Evolutionary conservation across 306 rosid species (phyloP).

Genomic region (Crotalaria pallida): DNA sequence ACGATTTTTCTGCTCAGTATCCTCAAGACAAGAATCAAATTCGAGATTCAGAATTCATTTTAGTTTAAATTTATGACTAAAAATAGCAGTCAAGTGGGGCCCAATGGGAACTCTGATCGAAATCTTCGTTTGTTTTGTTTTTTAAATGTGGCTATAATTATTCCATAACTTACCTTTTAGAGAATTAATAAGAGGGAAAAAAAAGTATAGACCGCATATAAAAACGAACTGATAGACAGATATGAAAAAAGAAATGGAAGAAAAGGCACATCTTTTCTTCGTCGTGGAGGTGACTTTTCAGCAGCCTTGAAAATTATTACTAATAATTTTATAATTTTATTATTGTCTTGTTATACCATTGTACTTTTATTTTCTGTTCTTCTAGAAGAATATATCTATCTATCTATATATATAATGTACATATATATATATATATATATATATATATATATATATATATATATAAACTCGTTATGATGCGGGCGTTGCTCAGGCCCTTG

Average conservation of each 20-base stretch:
- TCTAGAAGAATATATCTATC: conserved; percentile 11
- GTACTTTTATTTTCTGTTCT: background rate
- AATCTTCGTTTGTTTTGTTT: background rate
- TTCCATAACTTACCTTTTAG: background rate
- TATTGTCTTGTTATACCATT: background rate
- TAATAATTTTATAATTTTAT: too few species aligned
- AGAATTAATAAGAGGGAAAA: background rate
- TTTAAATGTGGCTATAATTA: background rate
- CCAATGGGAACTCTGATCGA: background rate
- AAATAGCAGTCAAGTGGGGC: background rate
- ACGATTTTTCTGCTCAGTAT: background rate
- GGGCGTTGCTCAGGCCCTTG: background rate
- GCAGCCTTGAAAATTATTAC: background rate
- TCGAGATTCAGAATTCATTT: background rate
- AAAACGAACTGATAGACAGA: too few species aligned
- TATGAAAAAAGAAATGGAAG: too few species aligned
- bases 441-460: too few species aligned
- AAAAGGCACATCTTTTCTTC: background rate
- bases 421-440: too few species aligned
- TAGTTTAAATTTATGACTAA: background rate
- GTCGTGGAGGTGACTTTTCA: conserved; percentile 25
- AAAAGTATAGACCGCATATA: background rate
- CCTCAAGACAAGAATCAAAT: background rate
- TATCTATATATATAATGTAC: too few species aligned
- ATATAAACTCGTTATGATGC: background rate